Evolutionary conservation across 805 yeast genomes (phyloP).

Genomic region (Barnettozyma salicaria): DNA sequence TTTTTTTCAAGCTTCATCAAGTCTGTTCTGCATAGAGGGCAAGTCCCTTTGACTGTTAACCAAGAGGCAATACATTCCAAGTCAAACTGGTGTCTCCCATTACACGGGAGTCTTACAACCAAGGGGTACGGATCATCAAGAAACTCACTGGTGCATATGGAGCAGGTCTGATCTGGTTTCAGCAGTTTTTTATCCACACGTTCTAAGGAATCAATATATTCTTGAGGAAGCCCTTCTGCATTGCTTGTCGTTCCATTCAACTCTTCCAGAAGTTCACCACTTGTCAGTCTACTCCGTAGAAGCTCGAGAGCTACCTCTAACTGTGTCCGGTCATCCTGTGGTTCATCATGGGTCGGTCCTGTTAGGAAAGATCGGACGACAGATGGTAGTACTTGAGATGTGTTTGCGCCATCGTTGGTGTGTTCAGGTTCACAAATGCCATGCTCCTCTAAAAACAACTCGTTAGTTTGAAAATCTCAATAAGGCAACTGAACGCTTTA

Average conservation of each 20-base stretch:
- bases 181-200: constrained; percentile 48
- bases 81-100: constrained; percentile 64
- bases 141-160: constrained; percentile 76
- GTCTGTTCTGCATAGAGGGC: constrained; percentile 83
- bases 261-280: constrained; percentile 25
- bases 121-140: constrained; percentile 71
- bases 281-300: constrained; percentile 16
- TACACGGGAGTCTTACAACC: constrained; percentile 70
- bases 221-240: constrained; percentile 55
- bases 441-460: constrained; percentile 10
- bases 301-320: constrained; percentile 17
- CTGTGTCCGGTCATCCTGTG: constrained; percentile 10
- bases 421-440: constrained; percentile 1
- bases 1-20: constrained; percentile 46
- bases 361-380: constrained; percentile 14
- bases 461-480: too few species aligned
- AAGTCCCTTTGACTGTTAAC: constrained; percentile 66
- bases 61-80: constrained; percentile 89
- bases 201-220: constrained; percentile 70
- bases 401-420: too few species aligned
- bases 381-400: constrained; percentile 18
- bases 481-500: constrained; percentile 8
- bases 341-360: constrained; percentile 7
- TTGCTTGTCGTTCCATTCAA: constrained; percentile 16
- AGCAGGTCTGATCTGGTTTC: constrained; percentile 56